Evolutionary conservation across 2,329 filamentous ascomycete genomes (phyloP), one percentile per base, ranked within the genome.

Genomic region (Xylaria sp.): DNA sequence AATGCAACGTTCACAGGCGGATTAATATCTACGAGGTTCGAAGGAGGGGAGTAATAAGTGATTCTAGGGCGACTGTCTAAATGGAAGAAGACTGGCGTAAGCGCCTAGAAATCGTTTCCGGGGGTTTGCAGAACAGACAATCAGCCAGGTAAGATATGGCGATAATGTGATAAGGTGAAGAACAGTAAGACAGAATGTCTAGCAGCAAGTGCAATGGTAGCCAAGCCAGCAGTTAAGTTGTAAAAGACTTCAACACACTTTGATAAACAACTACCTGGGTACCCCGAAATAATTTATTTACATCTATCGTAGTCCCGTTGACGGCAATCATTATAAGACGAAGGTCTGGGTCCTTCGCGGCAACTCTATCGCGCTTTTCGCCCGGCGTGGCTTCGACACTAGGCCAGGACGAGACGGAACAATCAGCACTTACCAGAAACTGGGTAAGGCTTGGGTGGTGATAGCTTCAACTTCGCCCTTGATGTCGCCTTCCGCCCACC

Each of bases 371-470:
- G 44, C 20, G 12, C 6, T n/a, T 54, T 23, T 58, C 25, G 28
- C 13, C 32, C n/a, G 63, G 32, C 51, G 52, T 23, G 5, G 9
- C 52, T 46, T 7, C 41, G n/a, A 50, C 48, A 34, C 59, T 63
- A 66, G 46, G 28, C 46, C 52, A 18, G 25, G 23, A n/a, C 12
- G n/a, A 32, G 44, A 66, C 34, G n/a, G n/a, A 20, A 20, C 46
- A 48, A 48, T 48, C 34, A 39, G 67, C 52, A 23, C 59, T 56
- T 56, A 60, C 37, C 59, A 55, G 63, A 58, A 58, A 58, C 52
- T 51, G 58, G 63, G 67, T 46, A 59, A 63, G 67, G 59, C 37
- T 57, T 60, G 39, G 58, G 54, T 69, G 54, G 52, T 39, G 58
- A 66, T 63, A 51, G 48, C 57, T 50, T 69, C 66, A 58, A 34